phyloP scores from a whole-genome alignment of 352 stramenopile genomes.

The Phytophthora idaei region DNA sequence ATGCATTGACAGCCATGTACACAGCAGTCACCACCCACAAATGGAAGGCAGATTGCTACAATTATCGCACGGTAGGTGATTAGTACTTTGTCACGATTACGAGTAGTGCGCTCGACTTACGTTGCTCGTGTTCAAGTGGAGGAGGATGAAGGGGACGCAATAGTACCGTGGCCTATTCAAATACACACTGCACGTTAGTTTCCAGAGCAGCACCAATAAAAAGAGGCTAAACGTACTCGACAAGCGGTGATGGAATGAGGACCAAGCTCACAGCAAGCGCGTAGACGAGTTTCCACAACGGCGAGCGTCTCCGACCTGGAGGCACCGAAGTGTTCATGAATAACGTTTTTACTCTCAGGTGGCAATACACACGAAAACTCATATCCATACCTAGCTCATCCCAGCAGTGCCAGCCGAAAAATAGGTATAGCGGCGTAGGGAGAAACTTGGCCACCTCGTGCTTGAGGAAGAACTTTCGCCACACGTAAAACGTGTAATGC shows the following conservation, averaged over 20 bases:
- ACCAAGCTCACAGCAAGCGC: conserved; percentile 75
- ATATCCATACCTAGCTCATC: conserved; percentile 61
- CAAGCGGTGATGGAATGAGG: conserved; percentile 85
- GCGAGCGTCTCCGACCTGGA: conserved; percentile 56
- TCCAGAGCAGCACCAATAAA: neutral
- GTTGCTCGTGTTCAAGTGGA: conserved; percentile 76
- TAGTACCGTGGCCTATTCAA: conserved; percentile 78
- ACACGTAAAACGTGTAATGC: conserved; percentile 94
- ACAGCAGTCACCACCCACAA: conserved; percentile 43
- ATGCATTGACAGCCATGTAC: conserved; percentile 66
- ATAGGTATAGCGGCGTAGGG: conserved; percentile 62
- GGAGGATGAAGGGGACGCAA: conserved; percentile 77
- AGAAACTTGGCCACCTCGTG: conserved; percentile 75
- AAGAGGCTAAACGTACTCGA: conserved; percentile 68
- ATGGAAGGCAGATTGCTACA: conserved; percentile 61
- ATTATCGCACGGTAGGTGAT: conserved; percentile 11
- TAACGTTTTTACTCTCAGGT: neutral
- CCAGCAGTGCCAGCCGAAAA: conserved; percentile 67
- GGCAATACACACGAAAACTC: neutral
- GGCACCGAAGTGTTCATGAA: conserved; percentile 1
- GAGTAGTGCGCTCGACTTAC: conserved; percentile 36
- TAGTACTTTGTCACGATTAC: neutral
- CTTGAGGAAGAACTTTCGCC: conserved; percentile 86
- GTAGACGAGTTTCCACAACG: conserved; percentile 83
- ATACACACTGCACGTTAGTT: conserved; percentile 11